Evolutionary conservation across 129 eudicot genomes (phyloP).

Genomic region (Logfia minima): DNA sequence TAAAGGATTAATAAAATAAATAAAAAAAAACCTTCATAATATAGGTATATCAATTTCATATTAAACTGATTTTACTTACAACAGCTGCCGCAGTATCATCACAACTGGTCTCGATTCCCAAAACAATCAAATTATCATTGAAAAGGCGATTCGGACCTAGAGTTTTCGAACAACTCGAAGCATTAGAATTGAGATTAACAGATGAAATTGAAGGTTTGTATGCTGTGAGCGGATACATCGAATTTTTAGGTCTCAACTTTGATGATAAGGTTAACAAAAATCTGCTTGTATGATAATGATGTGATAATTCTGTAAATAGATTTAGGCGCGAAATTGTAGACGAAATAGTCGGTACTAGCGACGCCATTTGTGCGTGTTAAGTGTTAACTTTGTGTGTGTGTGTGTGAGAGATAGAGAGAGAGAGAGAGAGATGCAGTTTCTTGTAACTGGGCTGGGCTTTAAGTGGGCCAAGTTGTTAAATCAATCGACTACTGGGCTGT

Average conservation of each 20-base stretch:
- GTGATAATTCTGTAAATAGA: slow-evolving; percentile 44
- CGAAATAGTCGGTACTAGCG: slow-evolving; percentile 46
- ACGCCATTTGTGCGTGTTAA: slow-evolving; percentile 40
- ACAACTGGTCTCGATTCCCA: slow-evolving; percentile 94
- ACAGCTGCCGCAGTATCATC: slow-evolving; percentile 97
- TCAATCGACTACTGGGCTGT: not conserved
- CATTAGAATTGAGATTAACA: slow-evolving; percentile 14
- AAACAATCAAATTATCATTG: slow-evolving; percentile 52
- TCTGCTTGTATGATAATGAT: slow-evolving; percentile 21
- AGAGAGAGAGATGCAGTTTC: not conserved
- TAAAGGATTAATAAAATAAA: not conserved
- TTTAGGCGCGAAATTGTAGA: slow-evolving; percentile 57
- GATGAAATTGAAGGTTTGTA: slow-evolving; percentile 30
- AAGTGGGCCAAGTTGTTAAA: slow-evolving; percentile 14
- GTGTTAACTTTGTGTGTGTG: not conserved
- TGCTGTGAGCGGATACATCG: slow-evolving; percentile 8
- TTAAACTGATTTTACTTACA: slow-evolving; percentile 45
- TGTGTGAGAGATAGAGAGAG: slow-evolving; percentile 3
- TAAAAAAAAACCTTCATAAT: slow-evolving; percentile 1
- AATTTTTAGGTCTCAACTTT: slow-evolving; percentile 4
- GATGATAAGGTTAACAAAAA: slow-evolving; percentile 25
- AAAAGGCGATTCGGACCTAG: slow-evolving; percentile 4
- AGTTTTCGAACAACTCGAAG: slow-evolving; percentile 24
- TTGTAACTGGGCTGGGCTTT: slow-evolving; percentile 12
- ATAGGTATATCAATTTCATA: slow-evolving; percentile 5